These are phyloP conservation scores for Peronospora tabacina DNA, from an alignment of 352 stramenopile species.

Conservation along the genomic window DNA sequence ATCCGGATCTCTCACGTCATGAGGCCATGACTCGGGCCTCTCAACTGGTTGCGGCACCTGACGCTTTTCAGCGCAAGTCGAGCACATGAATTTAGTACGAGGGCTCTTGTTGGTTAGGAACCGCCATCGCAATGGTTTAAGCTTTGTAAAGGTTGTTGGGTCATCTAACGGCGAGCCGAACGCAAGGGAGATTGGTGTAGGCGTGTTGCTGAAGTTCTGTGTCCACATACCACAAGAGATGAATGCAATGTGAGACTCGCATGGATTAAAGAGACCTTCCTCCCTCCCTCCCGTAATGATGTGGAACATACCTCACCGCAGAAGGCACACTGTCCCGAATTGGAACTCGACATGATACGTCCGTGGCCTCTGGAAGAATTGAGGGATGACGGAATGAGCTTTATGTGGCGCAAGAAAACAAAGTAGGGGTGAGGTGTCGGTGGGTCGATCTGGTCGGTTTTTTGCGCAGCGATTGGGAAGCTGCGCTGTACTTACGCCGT, in stretches of 20 bases:
- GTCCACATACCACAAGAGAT: conserved; percentile 3
- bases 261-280: background rate
- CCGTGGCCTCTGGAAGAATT: background rate
- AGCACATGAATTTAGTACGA: conserved; percentile 22
- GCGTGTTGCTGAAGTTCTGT: conserved; percentile 20
- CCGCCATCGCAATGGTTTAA: conserved; percentile 26
- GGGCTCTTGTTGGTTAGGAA: conserved; percentile 21
- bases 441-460: background rate
- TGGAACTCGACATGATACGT: background rate
- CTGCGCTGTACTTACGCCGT: conserved; percentile 14
- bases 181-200: conserved; percentile 10
- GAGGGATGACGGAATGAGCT: background rate
- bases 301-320: conserved; percentile 20
- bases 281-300: too few species aligned
- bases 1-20: background rate
- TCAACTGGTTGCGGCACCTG: conserved; percentile 5
- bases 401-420: background rate
- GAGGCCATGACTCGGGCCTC: conserved; percentile 12
- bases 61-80: conserved; percentile 18
- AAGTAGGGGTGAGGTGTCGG: background rate
- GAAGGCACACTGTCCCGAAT: conserved; percentile 12
- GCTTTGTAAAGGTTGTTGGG: conserved; percentile 8
- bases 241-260: conserved; percentile 1
- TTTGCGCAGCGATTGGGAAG: conserved; percentile 5
- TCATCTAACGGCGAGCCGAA: conserved; percentile 7